Evolutionary conservation across 805 yeast genomes (phyloP).

Genomic region (Pichia membranifaciens): DNA sequence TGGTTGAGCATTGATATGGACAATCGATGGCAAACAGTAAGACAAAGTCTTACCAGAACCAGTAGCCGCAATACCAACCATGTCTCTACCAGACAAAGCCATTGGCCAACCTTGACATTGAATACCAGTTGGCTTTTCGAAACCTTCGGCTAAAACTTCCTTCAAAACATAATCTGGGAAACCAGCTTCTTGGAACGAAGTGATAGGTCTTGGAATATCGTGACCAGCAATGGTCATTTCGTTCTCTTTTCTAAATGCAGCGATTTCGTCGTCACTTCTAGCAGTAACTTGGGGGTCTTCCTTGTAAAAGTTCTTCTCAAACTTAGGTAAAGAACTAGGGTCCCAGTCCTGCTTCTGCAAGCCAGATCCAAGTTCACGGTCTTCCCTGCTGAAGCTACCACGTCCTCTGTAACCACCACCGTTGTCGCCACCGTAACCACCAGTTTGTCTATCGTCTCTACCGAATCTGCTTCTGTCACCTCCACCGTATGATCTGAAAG

Average conservation of each 20-base stretch:
- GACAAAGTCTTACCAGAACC: conserved; percentile 99
- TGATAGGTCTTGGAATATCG: conserved; percentile 91
- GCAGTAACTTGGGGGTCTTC: conserved; percentile 76
- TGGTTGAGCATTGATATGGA: conserved; percentile 98
- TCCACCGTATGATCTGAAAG: conserved; percentile 33
- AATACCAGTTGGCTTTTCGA: conserved; percentile 89
- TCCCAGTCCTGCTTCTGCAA: conserved; percentile 80
- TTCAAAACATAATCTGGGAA: conserved; percentile 89
- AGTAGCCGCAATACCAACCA: conserved; percentile 98
- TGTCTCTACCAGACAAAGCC: conserved; percentile 98
- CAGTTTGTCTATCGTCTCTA: conserved; percentile 32
- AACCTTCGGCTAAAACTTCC: conserved; percentile 89
- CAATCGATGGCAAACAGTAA: conserved; percentile 94
- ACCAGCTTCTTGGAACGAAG: conserved; percentile 92
- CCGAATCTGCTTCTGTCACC: conserved; percentile 31
- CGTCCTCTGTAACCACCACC: conserved; percentile 32
- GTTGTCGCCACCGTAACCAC: conserved; percentile 23
- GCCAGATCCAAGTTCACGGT: conserved; percentile 46
- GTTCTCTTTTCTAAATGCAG: conserved; percentile 68
- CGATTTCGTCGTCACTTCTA: conserved; percentile 70
- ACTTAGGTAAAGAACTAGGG: conserved; percentile 67
- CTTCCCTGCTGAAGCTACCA: conserved; percentile 34
- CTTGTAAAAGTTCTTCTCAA: conserved; percentile 90
- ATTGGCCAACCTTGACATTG: conserved; percentile 99
- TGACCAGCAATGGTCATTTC: conserved; percentile 83